These are phyloP conservation scores for Populus hybrid DNA, from an alignment of 441 rosid genomes.

Conservation along the genomic window DNA sequence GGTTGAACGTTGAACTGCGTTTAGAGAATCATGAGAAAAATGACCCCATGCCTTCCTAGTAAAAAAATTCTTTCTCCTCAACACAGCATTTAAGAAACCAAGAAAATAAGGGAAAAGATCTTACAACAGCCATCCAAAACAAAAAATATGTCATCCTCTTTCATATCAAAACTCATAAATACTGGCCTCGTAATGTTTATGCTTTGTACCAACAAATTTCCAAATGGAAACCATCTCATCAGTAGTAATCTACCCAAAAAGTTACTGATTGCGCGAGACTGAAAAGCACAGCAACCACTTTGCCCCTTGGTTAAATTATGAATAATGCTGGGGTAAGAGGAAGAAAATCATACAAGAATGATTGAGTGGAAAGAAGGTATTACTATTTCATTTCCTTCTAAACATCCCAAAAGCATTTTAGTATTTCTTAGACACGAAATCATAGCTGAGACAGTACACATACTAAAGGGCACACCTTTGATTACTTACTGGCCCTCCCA, in stretches of 20 bases:
- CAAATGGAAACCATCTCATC: background rate
- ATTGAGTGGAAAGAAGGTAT: background rate
- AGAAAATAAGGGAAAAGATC: background rate
- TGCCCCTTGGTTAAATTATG: background rate
- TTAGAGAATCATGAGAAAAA: background rate
- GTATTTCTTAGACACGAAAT: background rate
- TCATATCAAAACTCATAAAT: background rate
- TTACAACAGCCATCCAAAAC: background rate
- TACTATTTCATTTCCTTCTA: background rate
- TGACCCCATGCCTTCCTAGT: background rate
- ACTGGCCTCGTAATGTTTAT: too few relatives aligned
- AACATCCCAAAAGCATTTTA: background rate
- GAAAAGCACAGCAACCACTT: background rate
- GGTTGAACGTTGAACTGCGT: background rate
- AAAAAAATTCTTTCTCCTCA: background rate
- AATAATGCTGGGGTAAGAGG: background rate
- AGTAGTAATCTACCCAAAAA: background rate
- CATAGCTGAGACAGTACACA: background rate
- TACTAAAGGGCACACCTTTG: conserved; percentile 1
- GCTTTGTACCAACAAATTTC: too few relatives aligned
- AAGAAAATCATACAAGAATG: background rate
- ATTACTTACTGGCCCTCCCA: conserved; percentile 40
- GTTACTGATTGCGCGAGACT: background rate
- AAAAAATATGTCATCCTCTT: background rate
- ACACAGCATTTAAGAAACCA: background rate